Evolutionary conservation across 176 grass and related monocot genomes (phyloP).

Genomic region (Otatea glauca): DNA sequence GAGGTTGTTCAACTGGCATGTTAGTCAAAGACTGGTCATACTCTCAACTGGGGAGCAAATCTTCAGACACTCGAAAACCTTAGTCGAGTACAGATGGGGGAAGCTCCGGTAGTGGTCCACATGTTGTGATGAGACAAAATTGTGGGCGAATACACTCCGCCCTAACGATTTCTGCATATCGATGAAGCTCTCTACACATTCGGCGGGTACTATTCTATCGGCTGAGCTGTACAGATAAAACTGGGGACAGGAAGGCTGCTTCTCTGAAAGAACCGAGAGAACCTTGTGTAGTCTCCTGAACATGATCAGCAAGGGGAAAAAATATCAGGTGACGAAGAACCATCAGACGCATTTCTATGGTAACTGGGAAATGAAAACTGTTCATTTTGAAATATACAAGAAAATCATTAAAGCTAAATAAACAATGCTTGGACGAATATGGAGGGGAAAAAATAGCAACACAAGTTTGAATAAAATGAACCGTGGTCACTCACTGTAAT

Average conservation of each 20-base stretch:
- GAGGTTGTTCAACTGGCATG: not conserved
- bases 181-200: conserved; percentile 78
- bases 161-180: conserved; percentile 64
- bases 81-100: conserved; percentile 79
- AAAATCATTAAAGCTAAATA: not conserved
- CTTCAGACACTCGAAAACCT: conserved; percentile 77
- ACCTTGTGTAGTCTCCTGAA: conserved; percentile 72
- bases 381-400: not conserved
- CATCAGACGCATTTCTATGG: not conserved
- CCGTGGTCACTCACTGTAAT: not conserved
- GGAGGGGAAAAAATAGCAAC: not conserved
- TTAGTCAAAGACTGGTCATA: conserved; percentile 33
- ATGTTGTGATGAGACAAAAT: conserved; percentile 87
- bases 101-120: conserved; percentile 96
- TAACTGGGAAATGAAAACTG: not conserved
- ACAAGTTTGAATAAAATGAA: not conserved
- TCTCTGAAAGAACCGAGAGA: conserved; percentile 63
- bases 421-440: not conserved
- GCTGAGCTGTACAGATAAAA: conserved; percentile 93
- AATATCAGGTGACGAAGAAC: not conserved
- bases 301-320: not conserved
- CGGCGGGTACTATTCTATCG: conserved; percentile 69
- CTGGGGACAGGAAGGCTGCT: conserved; percentile 85
- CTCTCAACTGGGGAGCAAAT: conserved; percentile 49
- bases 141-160: conserved; percentile 58